Evolutionary conservation across 2,329 filamentous ascomycete species (phyloP), one percentile per base, ranked within the genome.

Genomic region (Penicillium occitanis): DNA sequence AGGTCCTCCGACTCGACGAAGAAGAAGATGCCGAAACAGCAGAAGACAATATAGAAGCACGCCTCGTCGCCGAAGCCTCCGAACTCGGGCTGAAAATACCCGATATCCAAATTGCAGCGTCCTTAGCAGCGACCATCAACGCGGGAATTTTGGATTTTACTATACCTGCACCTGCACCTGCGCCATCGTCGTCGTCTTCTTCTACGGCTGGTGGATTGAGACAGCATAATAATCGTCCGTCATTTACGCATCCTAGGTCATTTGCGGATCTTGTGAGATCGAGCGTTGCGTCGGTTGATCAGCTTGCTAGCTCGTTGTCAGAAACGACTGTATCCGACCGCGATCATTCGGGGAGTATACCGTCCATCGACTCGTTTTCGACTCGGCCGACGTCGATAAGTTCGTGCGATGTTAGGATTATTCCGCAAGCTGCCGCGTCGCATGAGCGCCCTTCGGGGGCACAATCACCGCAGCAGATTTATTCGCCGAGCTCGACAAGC

Each of bases 321-420:
- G 72, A 75, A 37, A 71, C 76, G 62, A 74, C 76, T 59, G 51
- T 78, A 53, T 75, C 74, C 40, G 70, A 73, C 50, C 71, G 69
- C 30, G 65, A 68, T 25, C 73, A 76, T 66, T 70, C 72, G 3
- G 71, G 73, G 4, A 79, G 78, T 68, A 71, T 74, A 28, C 76
- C 77, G 46, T 80, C 78, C 46, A 69, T 78, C 30, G 73, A 74
- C 25, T 80, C 78, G 6, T 68, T 75, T 5, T 80, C 77, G 5
- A 80, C 78, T 7, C 75, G 77, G 19, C 78, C 77, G 10, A 79
- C 78, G 5, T 78, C 77, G 3, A 78, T 73, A 63, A 76, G 75
- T 66, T 78, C 76, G 3, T 75, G 67, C 51, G 77, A 79, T 61
- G 76, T 73, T 37, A 74, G 70, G 19, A 37, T 64, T 10, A 37